Evolutionary conservation across 2,329 filamentous ascomycete species (phyloP).

Genomic region (Colletotrichum truncatum): DNA sequence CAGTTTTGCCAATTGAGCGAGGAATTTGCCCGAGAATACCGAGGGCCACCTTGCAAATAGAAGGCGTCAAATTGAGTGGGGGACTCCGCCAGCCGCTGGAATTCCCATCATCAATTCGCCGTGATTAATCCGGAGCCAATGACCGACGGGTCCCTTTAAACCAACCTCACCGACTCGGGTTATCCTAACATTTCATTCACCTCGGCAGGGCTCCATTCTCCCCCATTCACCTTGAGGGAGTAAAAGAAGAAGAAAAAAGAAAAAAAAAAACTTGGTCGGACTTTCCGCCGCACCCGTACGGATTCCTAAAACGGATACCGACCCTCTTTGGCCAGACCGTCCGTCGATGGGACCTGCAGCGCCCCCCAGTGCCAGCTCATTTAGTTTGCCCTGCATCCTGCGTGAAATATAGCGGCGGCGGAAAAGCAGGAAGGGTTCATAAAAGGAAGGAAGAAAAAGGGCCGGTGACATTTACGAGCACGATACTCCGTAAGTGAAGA

Average conservation of each 20-base stretch:
- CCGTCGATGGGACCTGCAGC: background rate
- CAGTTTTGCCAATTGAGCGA: background rate
- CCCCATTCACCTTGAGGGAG: background rate
- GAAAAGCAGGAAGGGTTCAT: background rate
- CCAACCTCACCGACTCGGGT: conserved; percentile 1
- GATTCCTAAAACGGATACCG: background rate
- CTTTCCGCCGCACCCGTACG: background rate
- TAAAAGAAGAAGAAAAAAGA: too few relatives aligned
- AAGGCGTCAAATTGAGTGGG: background rate
- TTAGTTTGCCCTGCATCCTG: background rate
- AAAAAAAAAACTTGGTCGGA: background rate
- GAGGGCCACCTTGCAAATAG: conserved; percentile 9
- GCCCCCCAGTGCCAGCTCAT: too few relatives aligned
- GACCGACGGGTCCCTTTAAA: background rate
- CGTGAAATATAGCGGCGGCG: background rate
- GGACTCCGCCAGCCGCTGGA: conserved; percentile 1
- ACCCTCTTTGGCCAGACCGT: background rate
- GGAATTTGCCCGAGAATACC: conserved; percentile 24
- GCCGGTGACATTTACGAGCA: too few relatives aligned
- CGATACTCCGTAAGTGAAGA: too few relatives aligned
- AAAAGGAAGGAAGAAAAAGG: background rate
- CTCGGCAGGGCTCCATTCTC: conserved; percentile 1
- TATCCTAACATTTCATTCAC: background rate
- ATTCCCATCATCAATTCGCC: conserved; percentile 11
- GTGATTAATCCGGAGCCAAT: conserved; percentile 22